A percentile compares a stretch with the other conserved stretches of the same genome.
phyloP scores from a whole-genome alignment of 1,284 basidiomycete genomes.

The Malassezia cuniculi region DNA sequence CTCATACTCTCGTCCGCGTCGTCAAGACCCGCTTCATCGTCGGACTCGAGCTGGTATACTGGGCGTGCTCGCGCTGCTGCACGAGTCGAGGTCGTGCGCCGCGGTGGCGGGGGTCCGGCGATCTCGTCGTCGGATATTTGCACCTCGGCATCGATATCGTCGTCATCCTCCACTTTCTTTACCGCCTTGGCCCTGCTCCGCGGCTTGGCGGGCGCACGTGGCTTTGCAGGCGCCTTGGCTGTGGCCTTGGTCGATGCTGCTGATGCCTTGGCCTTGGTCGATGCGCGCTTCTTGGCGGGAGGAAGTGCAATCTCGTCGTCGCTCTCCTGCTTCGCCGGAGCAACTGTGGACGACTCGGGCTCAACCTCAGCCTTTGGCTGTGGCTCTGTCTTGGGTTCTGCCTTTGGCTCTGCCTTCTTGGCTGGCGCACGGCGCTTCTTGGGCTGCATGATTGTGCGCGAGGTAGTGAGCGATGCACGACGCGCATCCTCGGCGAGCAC shows the following conservation, averaged over 20 bases:
- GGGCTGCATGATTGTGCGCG: slow-evolving; percentile 10
- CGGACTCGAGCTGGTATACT: slow-evolving; percentile 3
- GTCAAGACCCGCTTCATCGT: slow-evolving; percentile 3
- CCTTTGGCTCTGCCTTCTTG: slow-evolving; percentile 15
- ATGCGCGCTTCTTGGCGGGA: slow-evolving; percentile 13
- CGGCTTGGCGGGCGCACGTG: slow-evolving; percentile 2
- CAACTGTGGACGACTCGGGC: slow-evolving; percentile 7
- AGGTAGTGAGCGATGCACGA: slow-evolving; percentile 31
- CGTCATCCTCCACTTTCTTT: too few species aligned
- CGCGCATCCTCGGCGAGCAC: slow-evolving; percentile 48
- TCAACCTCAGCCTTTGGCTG: slow-evolving; percentile 3
- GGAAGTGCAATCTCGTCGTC: slow-evolving; percentile 19
- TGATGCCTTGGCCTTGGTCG: slow-evolving; percentile 13
- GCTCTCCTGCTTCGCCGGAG: slow-evolving; percentile 8
- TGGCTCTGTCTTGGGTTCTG: slow-evolving; percentile 2
- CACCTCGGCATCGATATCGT: background rate
- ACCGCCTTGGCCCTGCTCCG: slow-evolving; percentile 3
- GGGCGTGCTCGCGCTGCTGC: slow-evolving; percentile 7
- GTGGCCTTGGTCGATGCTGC: background rate
- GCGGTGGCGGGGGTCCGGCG: slow-evolving; percentile 3
- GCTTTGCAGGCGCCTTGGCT: background rate
- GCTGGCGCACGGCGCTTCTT: slow-evolving; percentile 19
- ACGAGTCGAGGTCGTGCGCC: slow-evolving; percentile 8
- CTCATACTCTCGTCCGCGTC: slow-evolving; percentile 3
- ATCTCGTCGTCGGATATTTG: slow-evolving; percentile 6